Conservation (phyloP, 2,329 filamentous ascomycete genomes). For the Achaetomium macrosporum region DNA sequence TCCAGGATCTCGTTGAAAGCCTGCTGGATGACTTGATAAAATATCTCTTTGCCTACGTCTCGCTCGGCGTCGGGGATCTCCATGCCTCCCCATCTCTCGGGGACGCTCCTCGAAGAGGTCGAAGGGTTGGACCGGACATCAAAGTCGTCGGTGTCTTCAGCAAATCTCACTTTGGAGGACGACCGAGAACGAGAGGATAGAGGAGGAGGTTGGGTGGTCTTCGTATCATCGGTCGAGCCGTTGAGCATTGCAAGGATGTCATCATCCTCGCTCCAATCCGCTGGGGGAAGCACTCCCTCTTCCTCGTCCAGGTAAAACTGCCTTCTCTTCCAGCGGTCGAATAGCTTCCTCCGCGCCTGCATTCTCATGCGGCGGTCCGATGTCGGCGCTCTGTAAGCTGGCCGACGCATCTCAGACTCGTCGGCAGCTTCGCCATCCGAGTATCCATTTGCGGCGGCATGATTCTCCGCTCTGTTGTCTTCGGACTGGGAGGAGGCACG, state of each 20-base stretch:
- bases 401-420: slow-evolving; percentile 7
- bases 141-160: slow-evolving; percentile 63
- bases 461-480: slow-evolving; percentile 1
- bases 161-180: slow-evolving; percentile 73
- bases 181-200: slow-evolving; percentile 57
- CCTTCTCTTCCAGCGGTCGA: slow-evolving; percentile 69
- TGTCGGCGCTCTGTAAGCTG: slow-evolving; percentile 3
- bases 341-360: slow-evolving; percentile 47
- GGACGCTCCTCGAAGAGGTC: slow-evolving; percentile 64
- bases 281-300: slow-evolving; percentile 63
- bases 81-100: slow-evolving; percentile 71
- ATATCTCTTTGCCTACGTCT: slow-evolving; percentile 78
- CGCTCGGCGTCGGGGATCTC: slow-evolving; percentile 74
- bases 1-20: slow-evolving; percentile 91
- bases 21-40: slow-evolving; percentile 88
- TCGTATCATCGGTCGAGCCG: slow-evolving; percentile 39
- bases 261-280: slow-evolving; percentile 57
- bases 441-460: neutral
- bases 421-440: neutral
- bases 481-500: slow-evolving; percentile 7
- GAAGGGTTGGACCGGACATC: slow-evolving; percentile 67
- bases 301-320: slow-evolving; percentile 83
- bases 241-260: slow-evolving; percentile 44
- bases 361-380: slow-evolving; percentile 27
- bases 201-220: slow-evolving; percentile 33